Evolutionary conservation across 2,329 filamentous ascomycete species (phyloP), one percentile per base, ranked within the genome.

Genomic region (Ophiostoma quercus): DNA sequence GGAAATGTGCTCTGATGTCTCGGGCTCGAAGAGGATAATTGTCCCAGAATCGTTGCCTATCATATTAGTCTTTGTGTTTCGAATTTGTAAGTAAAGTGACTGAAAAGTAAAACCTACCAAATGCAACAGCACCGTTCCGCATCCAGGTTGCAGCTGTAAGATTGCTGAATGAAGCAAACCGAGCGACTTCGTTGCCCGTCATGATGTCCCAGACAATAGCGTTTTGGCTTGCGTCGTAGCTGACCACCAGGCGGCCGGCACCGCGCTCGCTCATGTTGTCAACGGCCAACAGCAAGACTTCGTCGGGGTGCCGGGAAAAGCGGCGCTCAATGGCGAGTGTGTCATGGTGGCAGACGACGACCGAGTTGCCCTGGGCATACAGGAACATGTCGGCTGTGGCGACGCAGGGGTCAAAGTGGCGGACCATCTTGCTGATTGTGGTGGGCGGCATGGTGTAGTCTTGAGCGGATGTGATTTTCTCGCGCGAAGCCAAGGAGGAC

Each of bases 151-250:
- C 94, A 39, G 92, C 90, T 29, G 89, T 89, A 73, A 98, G 85
- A 74, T 91, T 87, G 76, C 96, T 92, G 76, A 96, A 97, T 0
- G 94, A 95, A 32, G 90, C 89, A 81, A 98, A 98, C n/a, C 94
- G 87, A 54, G 94, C 89, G 71, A 97, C 86, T 79, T 97, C 93
- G 71, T 93, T 89, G 67, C 95, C 95, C 0, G 92, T 96, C 81
- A 96, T 88, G 72, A 97, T 84, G 80, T 99, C 94, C 95, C 95
- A 99, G 8, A 98, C 92, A 77, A 98, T 97, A 3, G 94, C 92
- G 0, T 92, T 97, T 79, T 94, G 92, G 51, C 92, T 90, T 22
- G 87, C 87, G 82, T 99, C 95, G 76, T 97, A 97, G 81, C 93
- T 98, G 72, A 97, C 92, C 2, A 96, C 93, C 71, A 96, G 81